These are phyloP conservation scores for Pythium volutum DNA, from an alignment of 352 stramenopile genomes.

Conservation along the genomic window DNA sequence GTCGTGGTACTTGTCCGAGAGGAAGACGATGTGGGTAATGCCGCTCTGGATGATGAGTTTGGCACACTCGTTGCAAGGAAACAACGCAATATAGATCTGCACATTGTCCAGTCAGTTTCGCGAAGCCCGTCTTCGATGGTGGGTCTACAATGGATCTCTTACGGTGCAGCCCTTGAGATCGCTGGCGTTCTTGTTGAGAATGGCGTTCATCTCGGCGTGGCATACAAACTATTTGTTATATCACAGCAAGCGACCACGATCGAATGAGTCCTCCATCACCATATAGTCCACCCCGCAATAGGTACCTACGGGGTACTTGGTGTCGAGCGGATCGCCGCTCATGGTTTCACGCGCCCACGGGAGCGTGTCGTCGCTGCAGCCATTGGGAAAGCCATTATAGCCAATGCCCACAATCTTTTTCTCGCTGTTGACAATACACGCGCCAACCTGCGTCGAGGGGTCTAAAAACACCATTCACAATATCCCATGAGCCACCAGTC, in stretches of 20 bases:
- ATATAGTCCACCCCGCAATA: neutral
- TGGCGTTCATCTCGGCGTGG: slow-evolving; percentile 99
- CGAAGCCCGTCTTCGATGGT: too few species aligned
- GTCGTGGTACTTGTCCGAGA: slow-evolving; percentile 94
- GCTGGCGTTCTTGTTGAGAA: slow-evolving; percentile 97
- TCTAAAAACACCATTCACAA: slow-evolving; percentile 43
- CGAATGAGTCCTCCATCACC: neutral
- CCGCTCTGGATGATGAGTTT: slow-evolving; percentile 99
- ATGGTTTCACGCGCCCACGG: slow-evolving; percentile 89
- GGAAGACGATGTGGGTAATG: slow-evolving; percentile 95
- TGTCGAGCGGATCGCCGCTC: slow-evolving; percentile 85
- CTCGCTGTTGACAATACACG: slow-evolving; percentile 95
- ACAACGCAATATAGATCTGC: slow-evolving; percentile 97
- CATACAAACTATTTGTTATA: slow-evolving; percentile 94
- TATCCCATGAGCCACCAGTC: neutral
- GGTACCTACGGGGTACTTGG: slow-evolving; percentile 88
- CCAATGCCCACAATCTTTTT: slow-evolving; percentile 98
- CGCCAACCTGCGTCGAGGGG: slow-evolving; percentile 97
- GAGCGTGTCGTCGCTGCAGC: slow-evolving; percentile 93
- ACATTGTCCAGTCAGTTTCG: too few species aligned
- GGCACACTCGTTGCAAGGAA: slow-evolving; percentile 98
- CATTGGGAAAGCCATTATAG: slow-evolving; percentile 98
- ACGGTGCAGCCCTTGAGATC: slow-evolving; percentile 92
- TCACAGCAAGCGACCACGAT: too few species aligned
- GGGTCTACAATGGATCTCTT: neutral